phyloP scores from a whole-genome alignment of 441 rosid genomes.

The Erodium texanum region DNA sequence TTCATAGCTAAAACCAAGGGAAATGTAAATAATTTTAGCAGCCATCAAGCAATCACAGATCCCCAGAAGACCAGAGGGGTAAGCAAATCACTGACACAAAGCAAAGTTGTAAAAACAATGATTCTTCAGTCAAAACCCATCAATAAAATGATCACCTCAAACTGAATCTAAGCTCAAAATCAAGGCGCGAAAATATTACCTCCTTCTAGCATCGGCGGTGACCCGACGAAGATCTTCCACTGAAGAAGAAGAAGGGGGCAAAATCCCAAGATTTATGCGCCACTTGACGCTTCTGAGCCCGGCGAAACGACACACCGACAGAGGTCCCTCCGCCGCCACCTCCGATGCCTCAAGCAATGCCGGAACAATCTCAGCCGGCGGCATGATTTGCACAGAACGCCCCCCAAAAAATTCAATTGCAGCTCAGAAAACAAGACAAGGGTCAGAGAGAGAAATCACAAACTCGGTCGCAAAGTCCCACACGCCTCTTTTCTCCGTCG shows the following conservation, averaged over 20 bases:
- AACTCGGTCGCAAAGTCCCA: neutral
- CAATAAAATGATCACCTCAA: neutral
- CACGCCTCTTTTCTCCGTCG: neutral
- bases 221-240: constrained; percentile 69
- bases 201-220: constrained; percentile 77
- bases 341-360: neutral
- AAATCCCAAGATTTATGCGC: constrained; percentile 75
- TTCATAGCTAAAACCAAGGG: too few relatives aligned
- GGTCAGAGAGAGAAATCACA: neutral
- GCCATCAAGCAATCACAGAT: too few relatives aligned
- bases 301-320: constrained; percentile 31
- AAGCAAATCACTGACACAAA: neutral
- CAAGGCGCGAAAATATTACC: constrained; percentile 29
- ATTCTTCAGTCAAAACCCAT: neutral
- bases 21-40: too few relatives aligned
- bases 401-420: too few relatives aligned
- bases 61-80: neutral
- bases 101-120: neutral
- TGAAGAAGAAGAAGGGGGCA: constrained; percentile 53
- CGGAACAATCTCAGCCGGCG: neutral
- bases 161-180: neutral
- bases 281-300: constrained; percentile 70
- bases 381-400: neutral
- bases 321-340: neutral
- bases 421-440: too few relatives aligned